phyloP scores from a whole-genome alignment of 1,139 yeast genomes.

The Taphrina betulina region DNA sequence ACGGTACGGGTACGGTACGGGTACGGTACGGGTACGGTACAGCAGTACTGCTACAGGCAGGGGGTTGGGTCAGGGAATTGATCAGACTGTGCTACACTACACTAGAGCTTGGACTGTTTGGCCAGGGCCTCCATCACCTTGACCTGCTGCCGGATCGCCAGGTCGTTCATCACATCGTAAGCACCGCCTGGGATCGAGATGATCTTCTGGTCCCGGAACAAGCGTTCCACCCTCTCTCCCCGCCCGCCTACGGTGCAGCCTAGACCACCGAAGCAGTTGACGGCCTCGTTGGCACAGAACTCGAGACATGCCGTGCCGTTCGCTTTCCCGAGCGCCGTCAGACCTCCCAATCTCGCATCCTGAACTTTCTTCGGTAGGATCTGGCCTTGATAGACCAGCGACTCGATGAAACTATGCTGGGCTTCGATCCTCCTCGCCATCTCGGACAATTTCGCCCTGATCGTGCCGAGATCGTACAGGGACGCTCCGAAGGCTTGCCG shows the following conservation, averaged over 20 bases:
- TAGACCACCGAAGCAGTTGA: slow-evolving; percentile 47
- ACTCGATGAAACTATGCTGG: slow-evolving; percentile 46
- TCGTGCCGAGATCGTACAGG: slow-evolving; percentile 49
- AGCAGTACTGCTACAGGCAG: too few relatives aligned
- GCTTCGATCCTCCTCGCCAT: slow-evolving; percentile 49
- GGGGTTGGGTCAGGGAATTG: too few relatives aligned
- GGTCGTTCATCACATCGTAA: slow-evolving; percentile 7
- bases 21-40: too few relatives aligned
- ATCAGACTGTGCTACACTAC: too few relatives aligned
- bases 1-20: too few relatives aligned
- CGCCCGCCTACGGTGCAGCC: slow-evolving; percentile 50
- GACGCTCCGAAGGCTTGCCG: slow-evolving; percentile 50
- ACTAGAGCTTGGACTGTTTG: background rate
- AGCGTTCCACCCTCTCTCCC: slow-evolving; percentile 49
- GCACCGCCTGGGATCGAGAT: slow-evolving; percentile 8
- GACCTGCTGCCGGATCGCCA: slow-evolving; percentile 23
- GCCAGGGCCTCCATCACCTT: slow-evolving; percentile 10
- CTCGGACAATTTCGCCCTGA: slow-evolving; percentile 49
- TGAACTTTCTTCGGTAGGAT: slow-evolving; percentile 40
- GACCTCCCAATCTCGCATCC: slow-evolving; percentile 50
- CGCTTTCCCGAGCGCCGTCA: slow-evolving; percentile 50
- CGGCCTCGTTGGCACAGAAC: slow-evolving; percentile 48
- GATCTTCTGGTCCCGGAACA: slow-evolving; percentile 46
- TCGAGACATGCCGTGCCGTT: slow-evolving; percentile 48
- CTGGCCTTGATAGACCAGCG: slow-evolving; percentile 44